Evolutionary conservation across 345 rosid genomes (phyloP), one percentile per base, ranked within the genome.

Genomic region (Citrus glauca): DNA sequence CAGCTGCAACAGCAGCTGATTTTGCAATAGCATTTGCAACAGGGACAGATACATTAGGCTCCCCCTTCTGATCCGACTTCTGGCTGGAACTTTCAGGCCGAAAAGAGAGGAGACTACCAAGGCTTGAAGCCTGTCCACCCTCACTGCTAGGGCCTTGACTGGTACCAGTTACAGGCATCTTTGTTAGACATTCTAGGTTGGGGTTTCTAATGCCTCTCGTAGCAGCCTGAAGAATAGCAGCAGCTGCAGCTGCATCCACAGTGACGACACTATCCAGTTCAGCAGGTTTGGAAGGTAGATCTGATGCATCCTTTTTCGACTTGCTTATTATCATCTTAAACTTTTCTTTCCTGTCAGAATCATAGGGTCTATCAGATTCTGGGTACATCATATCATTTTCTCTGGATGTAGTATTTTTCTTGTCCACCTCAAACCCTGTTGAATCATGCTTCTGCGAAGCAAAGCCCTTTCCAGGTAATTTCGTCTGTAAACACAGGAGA

Each of bases 151-250:
- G 84, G 74, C 81, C 86, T 77, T 82, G 88, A 76, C 84, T 76
- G 75, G 69, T 79, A 62, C 83, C 81, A 71, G 77, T 81, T 45
- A 82, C 50, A 56, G 82, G 84, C 64, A 76, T 78, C 79, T 82
- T 89, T 13, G 86, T 80, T 65, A 96, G 75, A 56, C 85, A 71
- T 53, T 82, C 91, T 73, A 93, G 38, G 75, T 87, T 88, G 76
- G 98, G 97, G 82, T 92, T 83, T 86, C 81, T 92, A 55, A 94
- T 84, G 80, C 99, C 99, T 87, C 89, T 89, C 50, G 88, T 91
- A 71, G 94, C 99, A 9, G 91, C 99, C 86, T 94, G 93, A 82
- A 96, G 95, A 82, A 96, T 96, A 66, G 98, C 98, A 59, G 97
- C 98, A 24, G 92, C 95, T 17, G 95, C 94, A 20, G 86, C 87